A percentile compares a stretch with the other conserved stretches of the same genome.
phyloP scores from a whole-genome alignment of 2,329 filamentous ascomycete genomes.

The Dothideomycetes sp. region DNA sequence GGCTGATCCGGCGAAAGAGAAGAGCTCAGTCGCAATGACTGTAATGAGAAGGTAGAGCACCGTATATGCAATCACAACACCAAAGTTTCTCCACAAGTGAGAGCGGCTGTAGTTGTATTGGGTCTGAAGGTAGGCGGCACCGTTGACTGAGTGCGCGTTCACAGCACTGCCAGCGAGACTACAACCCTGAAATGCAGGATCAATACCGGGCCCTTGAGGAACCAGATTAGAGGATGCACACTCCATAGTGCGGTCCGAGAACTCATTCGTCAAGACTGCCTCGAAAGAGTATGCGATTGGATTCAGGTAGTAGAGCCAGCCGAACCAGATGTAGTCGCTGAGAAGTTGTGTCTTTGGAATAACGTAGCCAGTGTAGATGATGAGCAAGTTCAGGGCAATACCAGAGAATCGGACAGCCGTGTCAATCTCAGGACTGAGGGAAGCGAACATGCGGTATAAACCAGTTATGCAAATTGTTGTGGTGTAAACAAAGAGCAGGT shows the following conservation, averaged over 20 bases:
- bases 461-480: constrained; percentile 52
- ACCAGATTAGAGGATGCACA: constrained; percentile 50
- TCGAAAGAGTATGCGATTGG: constrained; percentile 53
- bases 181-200: constrained; percentile 51
- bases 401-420: constrained; percentile 56
- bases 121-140: constrained; percentile 42
- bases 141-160: constrained; percentile 40
- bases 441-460: constrained; percentile 56
- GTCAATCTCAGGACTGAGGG: constrained; percentile 52
- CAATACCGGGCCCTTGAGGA: constrained; percentile 45
- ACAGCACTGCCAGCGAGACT: constrained; percentile 46
- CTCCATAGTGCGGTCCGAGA: constrained; percentile 43
- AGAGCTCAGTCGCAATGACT: constrained; percentile 55
- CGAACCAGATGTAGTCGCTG: constrained; percentile 52
- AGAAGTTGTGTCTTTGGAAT: constrained; percentile 54
- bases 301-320: constrained; percentile 46
- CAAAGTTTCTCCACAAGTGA: constrained; percentile 63
- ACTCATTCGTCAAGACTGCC: constrained; percentile 57
- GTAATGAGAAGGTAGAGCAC: constrained; percentile 65
- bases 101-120: constrained; percentile 46
- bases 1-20: constrained; percentile 50
- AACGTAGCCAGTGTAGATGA: constrained; percentile 57
- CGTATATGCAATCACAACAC: constrained; percentile 64
- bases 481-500: constrained; percentile 53
- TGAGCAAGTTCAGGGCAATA: constrained; percentile 49